Evolutionary conservation across 805 yeast species (phyloP), one percentile per base, ranked within the genome.

Genomic region (Grigorovia transvaalensis): DNA sequence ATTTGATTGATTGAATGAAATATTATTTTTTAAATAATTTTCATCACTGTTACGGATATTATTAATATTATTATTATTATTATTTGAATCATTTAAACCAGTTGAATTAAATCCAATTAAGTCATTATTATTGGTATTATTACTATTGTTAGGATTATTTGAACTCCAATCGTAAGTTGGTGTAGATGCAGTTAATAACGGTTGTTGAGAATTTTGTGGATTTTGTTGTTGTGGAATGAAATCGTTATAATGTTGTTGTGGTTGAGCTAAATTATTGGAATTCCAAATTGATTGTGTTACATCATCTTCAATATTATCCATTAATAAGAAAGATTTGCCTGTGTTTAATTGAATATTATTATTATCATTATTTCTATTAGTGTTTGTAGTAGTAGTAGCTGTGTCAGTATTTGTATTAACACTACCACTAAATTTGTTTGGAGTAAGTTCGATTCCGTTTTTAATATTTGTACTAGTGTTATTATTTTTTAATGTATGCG

Each of bases 281-380:
- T 65, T 67, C 70, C 70, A 66, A 41, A 66, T 63, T 52, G 62
- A 62, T 49, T 66, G 68, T 51, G 63, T 66, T 20, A 65, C 59
- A 29, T 65, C 69, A 27, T 23, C 48, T 18, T 45, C 38, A 8
- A n/a, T 65, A 38, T 60, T 59, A 51, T 73, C 77, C 74, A 73
- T 65, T 49, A 72, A 54, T 30, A 73, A 58, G 46, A 71, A 59
- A 1, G 76, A 71, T 57, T 71, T 72, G 6, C 50, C 50, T 38
- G 18, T 38, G 15, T 38, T 38, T 38, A n/a, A 15, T 38, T 38
- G 42, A 38, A 38, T 38, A 38, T 38, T 38, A 38, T 38, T 38
- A 38, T 38, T 38, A 15, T 38, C 15, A 38, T 13, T 38, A 38
- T 15, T 23, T 3, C 6, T 23, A 23, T 13, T 13, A n/a, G 4